A percentile compares a stretch with the other conserved stretches of the same genome.
Conservation (phyloP, 2,329 filamentous ascomycete genomes). For the Penicillium sp. region DNA sequence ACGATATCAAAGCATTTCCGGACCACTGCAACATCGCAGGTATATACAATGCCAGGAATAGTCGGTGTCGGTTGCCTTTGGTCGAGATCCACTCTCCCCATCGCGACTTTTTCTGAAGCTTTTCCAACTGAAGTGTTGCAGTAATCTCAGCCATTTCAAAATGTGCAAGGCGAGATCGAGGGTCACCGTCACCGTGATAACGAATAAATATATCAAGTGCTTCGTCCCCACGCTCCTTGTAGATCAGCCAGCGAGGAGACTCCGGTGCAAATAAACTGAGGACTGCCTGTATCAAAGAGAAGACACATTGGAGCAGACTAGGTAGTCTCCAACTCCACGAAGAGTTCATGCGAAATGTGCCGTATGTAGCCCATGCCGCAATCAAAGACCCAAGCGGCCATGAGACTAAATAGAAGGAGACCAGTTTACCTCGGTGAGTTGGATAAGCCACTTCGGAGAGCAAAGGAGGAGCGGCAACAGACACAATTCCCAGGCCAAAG, state of each 20-base stretch:
- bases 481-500: conserved; percentile 25
- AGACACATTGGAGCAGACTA: conserved; percentile 42
- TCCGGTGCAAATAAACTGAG: conserved; percentile 25
- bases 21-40: conserved; percentile 13
- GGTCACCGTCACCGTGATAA: conserved; percentile 20
- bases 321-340: conserved; percentile 53
- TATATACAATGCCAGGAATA: conserved; percentile 20
- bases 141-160: conserved; percentile 34
- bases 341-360: conserved; percentile 34
- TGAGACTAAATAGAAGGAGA: conserved; percentile 18
- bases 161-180: conserved; percentile 15
- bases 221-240: conserved; percentile 22
- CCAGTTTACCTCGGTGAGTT: conserved; percentile 22
- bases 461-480: conserved; percentile 26
- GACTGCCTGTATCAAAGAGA: conserved; percentile 13
- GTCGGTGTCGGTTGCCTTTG: conserved; percentile 14
- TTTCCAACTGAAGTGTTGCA: conserved; percentile 27
- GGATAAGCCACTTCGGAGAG: conserved; percentile 32
- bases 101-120: conserved; percentile 12
- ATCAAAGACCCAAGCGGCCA: conserved; percentile 32
- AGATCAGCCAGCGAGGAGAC: conserved; percentile 27
- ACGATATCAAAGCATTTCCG: conserved; percentile 9
- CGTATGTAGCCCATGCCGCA: conserved; percentile 34
- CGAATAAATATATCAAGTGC: conserved; percentile 21
- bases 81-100: conserved; percentile 19